Base-by-base conservation (phyloP, 2,329 filamentous ascomycete genomes). In the Xylariales sp. region DNA sequence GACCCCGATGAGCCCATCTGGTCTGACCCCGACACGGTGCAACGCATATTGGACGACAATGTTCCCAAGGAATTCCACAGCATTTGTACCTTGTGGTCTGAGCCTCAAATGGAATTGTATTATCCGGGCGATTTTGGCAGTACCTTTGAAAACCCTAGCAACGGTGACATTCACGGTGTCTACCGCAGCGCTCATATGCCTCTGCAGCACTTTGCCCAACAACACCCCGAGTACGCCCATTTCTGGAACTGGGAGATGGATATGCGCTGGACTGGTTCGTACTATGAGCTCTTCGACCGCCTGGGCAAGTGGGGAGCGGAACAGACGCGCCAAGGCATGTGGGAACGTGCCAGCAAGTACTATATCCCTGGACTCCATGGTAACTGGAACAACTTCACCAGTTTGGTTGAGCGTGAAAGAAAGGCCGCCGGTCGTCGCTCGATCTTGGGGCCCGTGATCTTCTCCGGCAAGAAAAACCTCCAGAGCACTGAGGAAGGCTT, bases 11-110 rank as follows among this genome's bases (percentile, higher is more conserved):
- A 82, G 29, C 85, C 84, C 30, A 88, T 95, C 48, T 95, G 85
- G 85, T 79, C 86, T 1, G 87, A 93, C 51, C 78, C 85, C 14
- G 72, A 76, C 21, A 83, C 81, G 0, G 87, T 88, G 41, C 76
- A 88, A 49, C 71, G 75, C 13, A 76, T 91, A 52, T 67, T 95
- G 54, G 73, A 79, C 55, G 65, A 76, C 53, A 72, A 83, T 51
- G 61, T 85, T 51, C 70, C 86, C 1, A 69, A 76, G 42, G 86
- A 91, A 54, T 95, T 95, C 61, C 85, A 83, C 55, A 78, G 82
- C 43, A 77, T 95, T 59, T 85, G 83, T 30, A 88, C 84, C 0
- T 67, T 94, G 5, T 95, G 88, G 88, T 89, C 86, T 3, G 87
- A 93, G 59, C 73, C 78, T 37, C 86, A 91, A 60, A 91, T 95